Evolutionary conservation across 78 protist genomes (phyloP).

Genomic region (Dictyostelium brefeldianum): DNA sequence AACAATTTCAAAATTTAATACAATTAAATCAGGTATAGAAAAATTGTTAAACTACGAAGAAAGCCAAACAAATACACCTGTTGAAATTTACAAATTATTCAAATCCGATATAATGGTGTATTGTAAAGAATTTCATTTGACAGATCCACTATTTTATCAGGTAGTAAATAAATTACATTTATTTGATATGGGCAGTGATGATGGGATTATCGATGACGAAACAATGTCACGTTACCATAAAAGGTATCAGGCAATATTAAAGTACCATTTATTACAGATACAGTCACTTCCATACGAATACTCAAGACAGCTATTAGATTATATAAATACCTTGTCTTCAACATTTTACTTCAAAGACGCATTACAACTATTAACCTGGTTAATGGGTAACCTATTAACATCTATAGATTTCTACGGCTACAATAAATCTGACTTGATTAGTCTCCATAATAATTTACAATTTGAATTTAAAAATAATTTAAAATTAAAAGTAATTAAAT

Average conservation of each 20-base stretch:
- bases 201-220: background rate
- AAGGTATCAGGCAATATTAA: background rate
- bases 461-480: background rate
- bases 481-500: background rate
- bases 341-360: background rate
- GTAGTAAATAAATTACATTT: background rate
- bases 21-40: background rate
- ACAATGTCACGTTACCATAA: background rate
- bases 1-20: background rate
- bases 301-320: background rate
- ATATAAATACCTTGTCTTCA: background rate
- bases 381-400: background rate
- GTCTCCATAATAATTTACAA: background rate
- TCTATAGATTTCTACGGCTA: background rate
- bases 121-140: background rate
- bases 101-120: background rate
- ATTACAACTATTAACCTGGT: background rate
- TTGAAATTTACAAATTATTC: too few species aligned
- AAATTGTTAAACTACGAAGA: background rate
- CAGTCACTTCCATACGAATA: background rate
- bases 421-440: background rate
- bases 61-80: too few species aligned
- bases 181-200: background rate
- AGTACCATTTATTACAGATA: background rate
- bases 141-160: slow-evolving; percentile 21